These are phyloP conservation scores for Trichoderma afroharzianum DNA, from an alignment of 2,329 filamentous ascomycete species.

Conservation along the genomic window DNA sequence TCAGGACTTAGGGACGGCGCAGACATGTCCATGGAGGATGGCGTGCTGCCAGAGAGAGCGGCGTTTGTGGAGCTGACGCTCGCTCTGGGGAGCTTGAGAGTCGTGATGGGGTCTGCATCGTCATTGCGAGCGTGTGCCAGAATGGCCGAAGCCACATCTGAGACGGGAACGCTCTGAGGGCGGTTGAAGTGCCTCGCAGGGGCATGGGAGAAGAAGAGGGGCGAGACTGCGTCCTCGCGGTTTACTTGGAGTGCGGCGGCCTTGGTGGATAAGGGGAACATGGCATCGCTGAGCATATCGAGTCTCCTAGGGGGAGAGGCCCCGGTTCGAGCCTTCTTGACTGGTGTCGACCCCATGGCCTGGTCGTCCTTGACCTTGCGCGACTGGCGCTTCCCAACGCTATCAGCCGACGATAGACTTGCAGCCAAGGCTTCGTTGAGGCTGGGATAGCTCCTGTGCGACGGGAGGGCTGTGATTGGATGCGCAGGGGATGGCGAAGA, in stretches of 20 bases:
- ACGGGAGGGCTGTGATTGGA: background rate
- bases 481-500: conserved; percentile 1
- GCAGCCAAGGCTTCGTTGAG: conserved; percentile 13
- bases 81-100: conserved; percentile 52
- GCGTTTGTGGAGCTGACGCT: conserved; percentile 48
- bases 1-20: conserved; percentile 52
- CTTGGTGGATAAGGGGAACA: conserved; percentile 20
- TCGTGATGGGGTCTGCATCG: conserved; percentile 45
- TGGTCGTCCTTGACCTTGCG: conserved; percentile 20
- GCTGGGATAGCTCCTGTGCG: background rate
- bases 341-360: conserved; percentile 34
- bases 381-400: conserved; percentile 27
- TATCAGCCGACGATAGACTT: conserved; percentile 22
- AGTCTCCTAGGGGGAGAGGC: conserved; percentile 44
- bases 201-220: conserved; percentile 51
- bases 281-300: conserved; percentile 37
- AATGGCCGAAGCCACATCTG: conserved; percentile 45
- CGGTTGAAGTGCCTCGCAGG: conserved; percentile 35
- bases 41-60: conserved; percentile 46
- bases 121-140: conserved; percentile 45
- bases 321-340: conserved; percentile 48
- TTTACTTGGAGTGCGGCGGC: conserved; percentile 21
- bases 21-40: conserved; percentile 53
- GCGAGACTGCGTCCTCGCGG: conserved; percentile 43
- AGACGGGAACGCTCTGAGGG: conserved; percentile 36